These are phyloP conservation scores for Tulasnella sp. DNA, from an alignment of 768 basidiomycete genomes.

Conservation along the genomic window DNA sequence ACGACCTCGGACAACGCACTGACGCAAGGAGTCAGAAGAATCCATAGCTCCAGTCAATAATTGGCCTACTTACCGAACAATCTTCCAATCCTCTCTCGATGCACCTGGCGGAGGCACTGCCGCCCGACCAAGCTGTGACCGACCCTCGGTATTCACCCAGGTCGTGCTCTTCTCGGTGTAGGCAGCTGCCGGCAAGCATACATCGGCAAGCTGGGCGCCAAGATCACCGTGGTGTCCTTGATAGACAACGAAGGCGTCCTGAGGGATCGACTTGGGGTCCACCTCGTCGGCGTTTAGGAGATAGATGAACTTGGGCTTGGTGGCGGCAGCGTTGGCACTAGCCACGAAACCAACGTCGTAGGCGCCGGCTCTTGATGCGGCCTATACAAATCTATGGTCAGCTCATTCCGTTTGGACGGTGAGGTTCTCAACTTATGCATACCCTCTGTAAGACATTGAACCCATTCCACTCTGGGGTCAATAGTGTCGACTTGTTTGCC, in stretches of 20 bases:
- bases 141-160: conserved; percentile 96
- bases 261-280: conserved; percentile 76
- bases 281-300: conserved; percentile 94
- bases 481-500: conserved; percentile 57
- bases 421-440: conserved; percentile 29
- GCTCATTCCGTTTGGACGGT: too few relatives aligned
- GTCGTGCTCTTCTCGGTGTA: conserved; percentile 88
- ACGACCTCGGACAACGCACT: conserved; percentile 85
- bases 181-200: conserved; percentile 83
- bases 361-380: conserved; percentile 84
- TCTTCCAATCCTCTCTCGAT: conserved; percentile 94
- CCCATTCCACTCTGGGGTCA: conserved; percentile 92
- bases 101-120: conserved; percentile 95
- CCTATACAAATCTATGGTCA: conserved; percentile 38
- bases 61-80: conserved; percentile 53
- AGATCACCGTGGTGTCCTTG: conserved; percentile 98
- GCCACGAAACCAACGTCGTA: conserved; percentile 94
- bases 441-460: conserved; percentile 89
- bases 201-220: conserved; percentile 95
- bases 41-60: background rate
- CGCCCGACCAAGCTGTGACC: conserved; percentile 78
- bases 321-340: conserved; percentile 59
- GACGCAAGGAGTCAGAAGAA: too few relatives aligned
- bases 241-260: conserved; percentile 93
- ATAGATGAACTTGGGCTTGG: conserved; percentile 89